phyloP scores from a whole-genome alignment of 2,329 filamentous ascomycete genomes.

The Pseudogymnoascus verrucosus region DNA sequence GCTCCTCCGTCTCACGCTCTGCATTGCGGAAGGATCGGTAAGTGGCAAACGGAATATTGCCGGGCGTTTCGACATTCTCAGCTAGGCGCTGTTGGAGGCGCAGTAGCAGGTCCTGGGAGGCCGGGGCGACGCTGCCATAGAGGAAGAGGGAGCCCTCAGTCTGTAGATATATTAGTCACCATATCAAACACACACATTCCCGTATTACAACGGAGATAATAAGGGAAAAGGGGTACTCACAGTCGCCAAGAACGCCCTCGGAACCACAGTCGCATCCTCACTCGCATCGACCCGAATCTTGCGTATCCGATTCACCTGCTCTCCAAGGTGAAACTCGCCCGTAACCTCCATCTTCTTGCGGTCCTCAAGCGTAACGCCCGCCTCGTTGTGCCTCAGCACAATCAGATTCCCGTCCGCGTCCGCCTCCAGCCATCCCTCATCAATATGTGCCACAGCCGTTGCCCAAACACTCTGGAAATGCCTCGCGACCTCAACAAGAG shows the following conservation, averaged over 20 bases:
- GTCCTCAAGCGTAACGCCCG: conserved; percentile 69
- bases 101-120: conserved; percentile 72
- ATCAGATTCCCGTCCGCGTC: conserved; percentile 85
- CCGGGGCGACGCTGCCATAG: conserved; percentile 67
- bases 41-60: conserved; percentile 64
- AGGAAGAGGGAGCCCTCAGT: conserved; percentile 88
- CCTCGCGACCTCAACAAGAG: conserved; percentile 65
- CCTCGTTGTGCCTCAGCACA: conserved; percentile 64
- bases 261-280: conserved; percentile 60
- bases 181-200: background rate
- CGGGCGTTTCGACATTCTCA: conserved; percentile 57
- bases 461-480: conserved; percentile 78
- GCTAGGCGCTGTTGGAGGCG: conserved; percentile 68
- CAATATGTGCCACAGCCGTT: conserved; percentile 68
- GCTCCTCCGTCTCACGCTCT: conserved; percentile 62
- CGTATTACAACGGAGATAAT: background rate
- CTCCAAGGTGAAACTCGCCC: conserved; percentile 77
- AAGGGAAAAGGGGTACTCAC: conserved; percentile 42
- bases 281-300: conserved; percentile 60
- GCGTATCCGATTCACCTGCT: conserved; percentile 86
- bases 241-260: conserved; percentile 81
- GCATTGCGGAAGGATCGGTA: conserved; percentile 78
- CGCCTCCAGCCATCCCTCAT: conserved; percentile 69
- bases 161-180: conserved; percentile 37
- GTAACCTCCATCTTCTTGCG: conserved; percentile 61